These are phyloP conservation scores for Magnolia officinalis DNA, from an alignment of 164 flowering plant species.

Conservation along the genomic window DNA sequence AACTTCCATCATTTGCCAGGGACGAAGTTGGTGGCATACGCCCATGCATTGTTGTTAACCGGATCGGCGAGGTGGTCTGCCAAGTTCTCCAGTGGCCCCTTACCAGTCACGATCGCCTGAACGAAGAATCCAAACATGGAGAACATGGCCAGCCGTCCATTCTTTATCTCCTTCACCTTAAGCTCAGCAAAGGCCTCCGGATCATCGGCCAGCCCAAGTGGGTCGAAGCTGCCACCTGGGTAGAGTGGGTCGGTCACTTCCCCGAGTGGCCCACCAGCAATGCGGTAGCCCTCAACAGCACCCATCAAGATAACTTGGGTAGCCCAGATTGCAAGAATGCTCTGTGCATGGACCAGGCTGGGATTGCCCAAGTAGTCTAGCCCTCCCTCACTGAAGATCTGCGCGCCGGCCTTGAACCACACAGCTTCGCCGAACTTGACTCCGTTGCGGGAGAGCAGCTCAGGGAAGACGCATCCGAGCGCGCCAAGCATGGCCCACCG, in stretches of 20 bases:
- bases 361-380: no score
- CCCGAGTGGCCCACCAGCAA: slow-evolving; percentile 20
- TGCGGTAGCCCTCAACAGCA: slow-evolving; percentile 18
- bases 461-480: slow-evolving; percentile 18
- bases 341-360: no score
- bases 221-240: slow-evolving; percentile 20
- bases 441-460: slow-evolving; percentile 18
- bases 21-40: slow-evolving; percentile 20
- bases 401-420: no score
- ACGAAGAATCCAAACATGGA: slow-evolving; percentile 20
- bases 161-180: slow-evolving; percentile 22
- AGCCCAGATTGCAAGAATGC: no score
- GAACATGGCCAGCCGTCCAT: slow-evolving; percentile 18
- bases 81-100: slow-evolving; percentile 19
- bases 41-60: slow-evolving; percentile 17
- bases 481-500: slow-evolving; percentile 21
- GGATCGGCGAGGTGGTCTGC: slow-evolving; percentile 20
- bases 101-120: slow-evolving; percentile 16
- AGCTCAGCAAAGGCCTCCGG: slow-evolving; percentile 18
- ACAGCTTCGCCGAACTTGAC: no score
- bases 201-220: slow-evolving; percentile 15
- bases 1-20: slow-evolving; percentile 10
- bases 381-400: no score
- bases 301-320: slow-evolving; percentile 17
- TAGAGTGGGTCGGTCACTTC: slow-evolving; percentile 19